Conservation (phyloP, 805 yeast species). For the Sugiyamaella americana region DNA sequence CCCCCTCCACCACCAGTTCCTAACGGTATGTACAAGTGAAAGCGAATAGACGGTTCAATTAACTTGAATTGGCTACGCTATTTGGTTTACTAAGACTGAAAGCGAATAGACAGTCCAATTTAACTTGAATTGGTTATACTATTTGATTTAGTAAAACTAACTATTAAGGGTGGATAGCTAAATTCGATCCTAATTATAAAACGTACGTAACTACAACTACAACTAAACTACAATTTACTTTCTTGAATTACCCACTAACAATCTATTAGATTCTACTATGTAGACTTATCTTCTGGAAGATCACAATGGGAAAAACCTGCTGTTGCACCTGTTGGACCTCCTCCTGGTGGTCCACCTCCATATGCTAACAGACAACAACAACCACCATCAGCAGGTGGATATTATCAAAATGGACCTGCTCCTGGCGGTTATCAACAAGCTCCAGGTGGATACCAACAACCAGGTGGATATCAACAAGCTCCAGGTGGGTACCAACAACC, state of each 20-base stretch:
- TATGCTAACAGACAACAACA: conserved; percentile 1
- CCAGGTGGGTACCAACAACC: neutral
- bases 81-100: too few species aligned
- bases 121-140: neutral
- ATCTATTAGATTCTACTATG: conserved; percentile 74
- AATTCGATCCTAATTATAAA: conserved; percentile 38
- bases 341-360: conserved; percentile 16
- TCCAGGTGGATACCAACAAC: conserved; percentile 16
- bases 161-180: conserved; percentile 33
- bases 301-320: conserved; percentile 90
- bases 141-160: neutral
- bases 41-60: too few species aligned
- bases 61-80: neutral
- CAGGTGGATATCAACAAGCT: conserved; percentile 9
- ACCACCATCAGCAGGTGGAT: conserved; percentile 8
- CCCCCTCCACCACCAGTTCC: conserved; percentile 27
- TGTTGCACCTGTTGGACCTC: conserved; percentile 24
- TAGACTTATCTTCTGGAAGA: conserved; percentile 59
- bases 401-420: conserved; percentile 13
- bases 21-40: conserved; percentile 21
- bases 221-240: conserved; percentile 31
- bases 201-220: too few species aligned
- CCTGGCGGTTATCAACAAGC: conserved; percentile 8
- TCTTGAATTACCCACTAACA: conserved; percentile 11
- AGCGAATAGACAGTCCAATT: neutral